phyloP scores from a whole-genome alignment of 805 yeast genomes.

The Nakazawaea ambrosiae region DNA sequence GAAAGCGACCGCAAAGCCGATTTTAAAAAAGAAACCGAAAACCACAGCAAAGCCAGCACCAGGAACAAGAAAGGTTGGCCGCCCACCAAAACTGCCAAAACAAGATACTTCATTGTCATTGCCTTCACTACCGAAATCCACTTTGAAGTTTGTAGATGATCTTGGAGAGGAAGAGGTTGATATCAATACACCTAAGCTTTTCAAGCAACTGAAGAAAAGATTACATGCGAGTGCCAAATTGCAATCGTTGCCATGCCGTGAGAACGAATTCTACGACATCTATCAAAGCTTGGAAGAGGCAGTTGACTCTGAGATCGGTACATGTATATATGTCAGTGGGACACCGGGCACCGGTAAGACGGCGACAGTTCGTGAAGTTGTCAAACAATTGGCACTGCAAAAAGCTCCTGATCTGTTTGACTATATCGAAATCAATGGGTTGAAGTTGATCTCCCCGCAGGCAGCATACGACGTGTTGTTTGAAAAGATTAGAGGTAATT shows the following conservation, averaged over 20 bases:
- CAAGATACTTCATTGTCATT: slow-evolving; percentile 7
- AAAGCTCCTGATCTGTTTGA: slow-evolving; percentile 39
- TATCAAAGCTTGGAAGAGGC: slow-evolving; percentile 67
- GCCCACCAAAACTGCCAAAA: background rate
- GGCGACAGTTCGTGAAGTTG: slow-evolving; percentile 83
- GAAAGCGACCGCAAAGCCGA: background rate
- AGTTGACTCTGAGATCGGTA: slow-evolving; percentile 62
- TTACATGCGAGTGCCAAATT: slow-evolving; percentile 32
- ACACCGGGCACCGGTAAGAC: slow-evolving; percentile 99
- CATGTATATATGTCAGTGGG: slow-evolving; percentile 88
- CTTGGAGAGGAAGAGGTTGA: slow-evolving; percentile 16
- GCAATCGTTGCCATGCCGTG: slow-evolving; percentile 74
- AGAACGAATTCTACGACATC: slow-evolving; percentile 67
- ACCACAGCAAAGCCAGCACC: background rate
- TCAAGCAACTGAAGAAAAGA: slow-evolving; percentile 31
- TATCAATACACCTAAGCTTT: slow-evolving; percentile 14
- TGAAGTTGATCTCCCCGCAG: slow-evolving; percentile 73
- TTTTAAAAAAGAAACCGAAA: background rate
- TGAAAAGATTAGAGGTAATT: slow-evolving; percentile 60
- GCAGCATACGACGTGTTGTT: slow-evolving; percentile 79
- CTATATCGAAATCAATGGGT: slow-evolving; percentile 84
- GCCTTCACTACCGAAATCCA: slow-evolving; percentile 12
- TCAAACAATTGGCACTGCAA: slow-evolving; percentile 50
- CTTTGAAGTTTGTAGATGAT: slow-evolving; percentile 4
- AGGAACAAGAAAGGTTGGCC: too few species aligned